Conservation (phyloP, 805 yeast genomes). For the Barnettozyma californica region DNA sequence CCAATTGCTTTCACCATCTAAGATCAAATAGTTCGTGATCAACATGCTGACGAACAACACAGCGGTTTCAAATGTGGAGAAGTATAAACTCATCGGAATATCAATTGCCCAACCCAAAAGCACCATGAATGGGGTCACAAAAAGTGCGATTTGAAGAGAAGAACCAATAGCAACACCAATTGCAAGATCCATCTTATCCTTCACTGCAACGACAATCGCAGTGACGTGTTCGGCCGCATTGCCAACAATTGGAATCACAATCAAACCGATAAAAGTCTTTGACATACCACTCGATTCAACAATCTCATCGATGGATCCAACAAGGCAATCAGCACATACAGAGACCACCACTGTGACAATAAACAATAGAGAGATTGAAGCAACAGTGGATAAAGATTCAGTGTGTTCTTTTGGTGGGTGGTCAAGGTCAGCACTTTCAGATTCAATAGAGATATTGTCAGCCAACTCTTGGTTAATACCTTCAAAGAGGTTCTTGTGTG, state of each 20-base stretch:
- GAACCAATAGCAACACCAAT: conserved; percentile 96
- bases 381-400: conserved; percentile 41
- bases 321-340: conserved; percentile 87
- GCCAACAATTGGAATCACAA: conserved; percentile 93
- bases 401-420: conserved; percentile 18
- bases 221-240: conserved; percentile 99
- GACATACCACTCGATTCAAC: conserved; percentile 82
- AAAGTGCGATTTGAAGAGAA: conserved; percentile 89
- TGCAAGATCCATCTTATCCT: conserved; percentile 96
- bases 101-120: conserved; percentile 88
- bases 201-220: conserved; percentile 89
- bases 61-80: conserved; percentile 91
- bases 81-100: conserved; percentile 88
- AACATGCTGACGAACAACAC: conserved; percentile 86
- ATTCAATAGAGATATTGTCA: conserved; percentile 14
- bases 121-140: conserved; percentile 94
- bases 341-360: conserved; percentile 76
- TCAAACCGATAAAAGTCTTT: conserved; percentile 91
- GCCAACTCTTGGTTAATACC: conserved; percentile 38
- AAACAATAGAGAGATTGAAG: conserved; percentile 51
- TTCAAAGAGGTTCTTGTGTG: conserved; percentile 77
- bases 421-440: neutral
- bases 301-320: conserved; percentile 86
- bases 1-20: conserved; percentile 97
- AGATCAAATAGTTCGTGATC: conserved; percentile 77